These are phyloP conservation scores for Blastomyces gilchristii DNA, from an alignment of 2,329 filamentous ascomycete species.

Conservation along the genomic window DNA sequence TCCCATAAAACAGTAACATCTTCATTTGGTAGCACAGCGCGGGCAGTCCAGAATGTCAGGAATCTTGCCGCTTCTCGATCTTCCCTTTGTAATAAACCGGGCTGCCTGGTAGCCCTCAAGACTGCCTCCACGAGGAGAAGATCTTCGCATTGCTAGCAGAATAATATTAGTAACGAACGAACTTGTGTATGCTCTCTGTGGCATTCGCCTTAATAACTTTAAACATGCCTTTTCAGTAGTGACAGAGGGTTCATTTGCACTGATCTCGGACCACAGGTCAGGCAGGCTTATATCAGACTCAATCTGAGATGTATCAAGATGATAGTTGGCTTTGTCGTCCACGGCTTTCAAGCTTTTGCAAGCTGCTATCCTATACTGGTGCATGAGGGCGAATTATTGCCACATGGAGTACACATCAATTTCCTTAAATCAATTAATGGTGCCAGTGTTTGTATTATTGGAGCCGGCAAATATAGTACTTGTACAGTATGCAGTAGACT, in stretches of 20 bases:
- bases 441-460: neutral
- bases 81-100: slow-evolving; percentile 15
- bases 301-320: neutral
- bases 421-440: neutral
- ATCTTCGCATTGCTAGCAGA: slow-evolving; percentile 24
- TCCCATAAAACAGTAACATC: slow-evolving; percentile 25
- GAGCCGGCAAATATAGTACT: neutral
- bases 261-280: slow-evolving; percentile 26
- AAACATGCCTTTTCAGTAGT: slow-evolving; percentile 19
- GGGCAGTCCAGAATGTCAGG: slow-evolving; percentile 27
- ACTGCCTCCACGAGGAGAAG: slow-evolving; percentile 23
- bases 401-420: neutral
- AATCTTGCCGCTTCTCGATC: slow-evolving; percentile 21
- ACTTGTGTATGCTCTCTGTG: neutral
- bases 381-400: slow-evolving; percentile 10
- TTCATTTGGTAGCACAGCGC: slow-evolving; percentile 24
- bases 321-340: neutral
- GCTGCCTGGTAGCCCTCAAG: slow-evolving; percentile 16
- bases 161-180: slow-evolving; percentile 6
- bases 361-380: slow-evolving; percentile 10
- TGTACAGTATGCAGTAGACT: neutral
- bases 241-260: slow-evolving; percentile 16
- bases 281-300: slow-evolving; percentile 4
- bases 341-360: slow-evolving; percentile 8
- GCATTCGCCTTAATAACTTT: neutral